Base-by-base conservation (phyloP, 768 basidiomycete genomes). In the Pleurotus ostreatus region DNA sequence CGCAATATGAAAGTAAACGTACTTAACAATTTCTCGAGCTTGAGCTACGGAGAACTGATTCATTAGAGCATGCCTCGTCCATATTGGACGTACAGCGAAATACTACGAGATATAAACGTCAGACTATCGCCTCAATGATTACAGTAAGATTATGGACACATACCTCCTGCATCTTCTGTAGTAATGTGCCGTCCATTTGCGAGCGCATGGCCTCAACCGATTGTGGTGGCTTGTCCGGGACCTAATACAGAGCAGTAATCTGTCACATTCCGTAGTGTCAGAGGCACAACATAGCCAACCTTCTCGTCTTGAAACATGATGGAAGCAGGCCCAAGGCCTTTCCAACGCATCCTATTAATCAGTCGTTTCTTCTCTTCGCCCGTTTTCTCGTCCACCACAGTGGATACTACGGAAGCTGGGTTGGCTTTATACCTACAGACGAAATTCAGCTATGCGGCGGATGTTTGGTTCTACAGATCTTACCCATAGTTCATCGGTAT, bases 261-360 rank as follows among this genome's bases (percentile, higher is more conserved):
- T 9, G 43, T 34, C 18, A 18, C 23, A 23, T 15, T 30, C 58
- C 4, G 3, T 2, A 5, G 11, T 0, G 3, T 41, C 38, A 9
- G 22, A n/a, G 11, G 16, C 6, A 53, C 34, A 7, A 2, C 6
- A 4, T 5, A n/a, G 58, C 74, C 41, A 62, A 84, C 88, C 61
- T 72, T 74, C 57, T 70, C 69, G 60, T 92, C 91, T 5, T 76
- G 64, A 61, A 88, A 91, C 61, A 83, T 76, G 55, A 92, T 82
- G 12, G 86, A 79, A 8, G 82, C 82, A 37, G 89, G 88, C 4
- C 88, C 89, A 62, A 82, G 86, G 13, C 89, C 88, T 65, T 88
- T 92, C 88, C 91, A 92, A n/a, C 91, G 81, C 76, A 85, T 84
- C 57, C 79, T 80, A 66, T 94, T 94, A 57, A 95, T 88, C n/a